Conservation (phyloP, 2,329 filamentous ascomycete genomes). For the Pezicula carpinea region DNA sequence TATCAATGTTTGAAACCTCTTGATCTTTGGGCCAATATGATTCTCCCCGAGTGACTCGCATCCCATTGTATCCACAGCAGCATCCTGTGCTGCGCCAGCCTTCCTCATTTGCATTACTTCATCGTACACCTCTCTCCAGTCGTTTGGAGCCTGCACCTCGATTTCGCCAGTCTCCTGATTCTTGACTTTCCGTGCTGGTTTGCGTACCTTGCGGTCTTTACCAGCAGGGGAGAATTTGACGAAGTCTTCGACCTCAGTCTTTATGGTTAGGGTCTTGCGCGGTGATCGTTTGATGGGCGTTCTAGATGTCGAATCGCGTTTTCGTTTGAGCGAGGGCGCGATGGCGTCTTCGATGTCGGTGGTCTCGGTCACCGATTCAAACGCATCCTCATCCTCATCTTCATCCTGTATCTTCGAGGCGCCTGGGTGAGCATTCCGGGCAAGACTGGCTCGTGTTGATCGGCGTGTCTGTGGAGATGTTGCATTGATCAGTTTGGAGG, state of each 20-base stretch:
- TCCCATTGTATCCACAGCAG: conserved; percentile 96
- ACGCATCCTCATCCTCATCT: conserved; percentile 7
- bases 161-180: conserved; percentile 36
- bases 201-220: conserved; percentile 35
- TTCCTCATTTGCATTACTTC: conserved; percentile 72
- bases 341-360: conserved; percentile 55
- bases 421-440: conserved; percentile 39
- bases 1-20: conserved; percentile 64
- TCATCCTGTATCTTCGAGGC: conserved; percentile 21
- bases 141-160: conserved; percentile 56
- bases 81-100: conserved; percentile 56
- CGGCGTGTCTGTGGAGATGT: conserved; percentile 37
- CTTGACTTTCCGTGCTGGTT: conserved; percentile 41
- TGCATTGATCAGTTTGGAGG: conserved; percentile 48
- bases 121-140: conserved; percentile 81
- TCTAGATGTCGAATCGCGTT: conserved; percentile 34
- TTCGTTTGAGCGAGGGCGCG: conserved; percentile 39
- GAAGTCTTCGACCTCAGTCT: conserved; percentile 35
- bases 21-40: conserved; percentile 42
- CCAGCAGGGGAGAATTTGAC: conserved; percentile 23
- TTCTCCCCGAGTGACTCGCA: conserved; percentile 72
- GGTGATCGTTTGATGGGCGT: conserved; percentile 18
- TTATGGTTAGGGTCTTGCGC: conserved; percentile 29
- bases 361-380: conserved; percentile 4
- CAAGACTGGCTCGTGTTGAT: conserved; percentile 44